Evolutionary conservation across 148 eudicot species (phyloP).

Genomic region (Talinum fruticosum): DNA sequence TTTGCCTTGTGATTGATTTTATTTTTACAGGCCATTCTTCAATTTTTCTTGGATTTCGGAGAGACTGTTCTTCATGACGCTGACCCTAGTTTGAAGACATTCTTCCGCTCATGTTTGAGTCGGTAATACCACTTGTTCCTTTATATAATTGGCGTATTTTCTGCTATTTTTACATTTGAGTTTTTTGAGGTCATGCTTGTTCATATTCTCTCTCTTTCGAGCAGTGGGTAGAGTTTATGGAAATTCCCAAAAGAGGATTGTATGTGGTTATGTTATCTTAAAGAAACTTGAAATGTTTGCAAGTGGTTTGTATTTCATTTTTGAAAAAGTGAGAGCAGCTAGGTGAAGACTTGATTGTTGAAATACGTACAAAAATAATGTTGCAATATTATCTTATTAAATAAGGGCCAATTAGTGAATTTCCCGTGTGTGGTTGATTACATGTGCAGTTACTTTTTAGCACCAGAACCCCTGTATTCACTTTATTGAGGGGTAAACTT

Average conservation of each 20-base stretch:
- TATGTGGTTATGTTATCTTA: background rate
- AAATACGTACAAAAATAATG: background rate
- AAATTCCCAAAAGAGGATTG: background rate
- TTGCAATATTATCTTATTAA: background rate
- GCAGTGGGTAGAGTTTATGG: background rate
- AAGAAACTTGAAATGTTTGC: background rate
- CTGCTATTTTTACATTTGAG: background rate
- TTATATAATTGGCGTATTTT: background rate
- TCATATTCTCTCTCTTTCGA: background rate
- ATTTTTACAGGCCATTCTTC: constrained; percentile 78
- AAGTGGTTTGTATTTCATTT: background rate
- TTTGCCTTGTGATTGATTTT: constrained; percentile 11
- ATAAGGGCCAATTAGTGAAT: background rate
- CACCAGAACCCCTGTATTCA: background rate
- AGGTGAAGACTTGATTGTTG: background rate
- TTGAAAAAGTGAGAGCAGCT: background rate
- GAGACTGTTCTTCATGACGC: constrained; percentile 92
- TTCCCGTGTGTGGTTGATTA: background rate
- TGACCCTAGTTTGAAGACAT: constrained; percentile 80
- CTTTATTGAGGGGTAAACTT: background rate
- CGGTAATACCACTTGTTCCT: constrained; percentile 44
- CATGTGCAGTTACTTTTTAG: background rate
- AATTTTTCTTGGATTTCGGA: constrained; percentile 89
- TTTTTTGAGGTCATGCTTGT: background rate
- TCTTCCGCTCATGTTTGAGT: constrained; percentile 85